Conservation (phyloP, 345 rosid species). For the Turnera subulata region DNA sequence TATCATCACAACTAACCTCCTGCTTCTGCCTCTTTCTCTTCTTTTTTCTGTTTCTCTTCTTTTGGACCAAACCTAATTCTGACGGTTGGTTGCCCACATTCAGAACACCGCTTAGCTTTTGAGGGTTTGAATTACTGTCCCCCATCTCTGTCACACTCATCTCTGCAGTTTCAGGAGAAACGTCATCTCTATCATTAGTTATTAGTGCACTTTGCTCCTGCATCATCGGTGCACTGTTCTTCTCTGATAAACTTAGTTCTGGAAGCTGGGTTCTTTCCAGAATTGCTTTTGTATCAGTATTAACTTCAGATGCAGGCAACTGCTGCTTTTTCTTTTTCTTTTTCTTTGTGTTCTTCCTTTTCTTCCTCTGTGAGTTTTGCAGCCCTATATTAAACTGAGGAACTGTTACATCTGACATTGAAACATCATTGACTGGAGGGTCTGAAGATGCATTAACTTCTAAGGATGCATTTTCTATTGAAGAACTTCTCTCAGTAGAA, state of each 20-base stretch:
- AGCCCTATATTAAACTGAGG: constrained; percentile 6
- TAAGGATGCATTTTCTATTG: neutral
- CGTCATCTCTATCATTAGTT: neutral
- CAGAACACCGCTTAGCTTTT: too few species aligned
- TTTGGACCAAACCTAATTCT: neutral
- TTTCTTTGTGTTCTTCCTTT: constrained; percentile 3
- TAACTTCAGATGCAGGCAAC: constrained; percentile 6
- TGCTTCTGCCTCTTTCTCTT: neutral
- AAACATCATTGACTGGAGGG: constrained; percentile 1
- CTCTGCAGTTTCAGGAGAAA: neutral
- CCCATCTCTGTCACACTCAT: neutral
- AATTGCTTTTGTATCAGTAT: neutral
- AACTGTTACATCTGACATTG: constrained; percentile 1
- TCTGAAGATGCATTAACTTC: constrained; percentile 1
- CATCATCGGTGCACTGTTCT: constrained; percentile 8
- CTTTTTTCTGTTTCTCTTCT: neutral
- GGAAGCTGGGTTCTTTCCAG: neutral
- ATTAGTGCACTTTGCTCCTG: constrained; percentile 2
- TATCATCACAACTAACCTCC: neutral
- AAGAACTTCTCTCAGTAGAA: constrained; percentile 1
- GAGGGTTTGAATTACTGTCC: too few species aligned
- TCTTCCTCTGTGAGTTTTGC: constrained; percentile 3
- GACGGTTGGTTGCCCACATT: too few species aligned
- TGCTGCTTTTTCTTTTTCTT: neutral
- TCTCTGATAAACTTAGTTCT: neutral